Evolutionary conservation across 2,329 filamentous ascomycete species (phyloP).

Genomic region (Beauveria caledonica): DNA sequence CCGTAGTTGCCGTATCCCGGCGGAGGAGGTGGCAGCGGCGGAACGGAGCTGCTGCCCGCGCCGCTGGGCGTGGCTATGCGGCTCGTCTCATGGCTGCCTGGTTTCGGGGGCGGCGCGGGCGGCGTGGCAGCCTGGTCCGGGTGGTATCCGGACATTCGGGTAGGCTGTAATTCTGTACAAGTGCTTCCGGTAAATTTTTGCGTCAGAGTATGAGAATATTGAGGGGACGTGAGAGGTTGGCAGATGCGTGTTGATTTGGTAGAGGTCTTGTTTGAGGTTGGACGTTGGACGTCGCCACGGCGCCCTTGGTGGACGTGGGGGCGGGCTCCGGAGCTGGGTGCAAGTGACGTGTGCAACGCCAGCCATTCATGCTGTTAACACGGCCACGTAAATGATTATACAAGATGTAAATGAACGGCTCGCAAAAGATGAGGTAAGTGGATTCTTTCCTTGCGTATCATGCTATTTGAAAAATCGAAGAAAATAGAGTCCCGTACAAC

Average conservation of each 20-base stretch:
- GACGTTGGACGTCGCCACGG: neutral
- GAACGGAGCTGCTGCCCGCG: constrained; percentile 38
- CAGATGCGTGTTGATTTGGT: neutral
- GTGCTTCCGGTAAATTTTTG: too few relatives aligned
- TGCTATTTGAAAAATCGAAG: neutral
- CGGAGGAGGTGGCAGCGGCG: constrained; percentile 28
- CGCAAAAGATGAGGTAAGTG: too few relatives aligned
- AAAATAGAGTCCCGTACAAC: neutral
- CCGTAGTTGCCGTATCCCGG: constrained; percentile 18
- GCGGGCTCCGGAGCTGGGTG: neutral
- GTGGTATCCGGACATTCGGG: constrained; percentile 22
- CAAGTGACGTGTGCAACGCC: neutral
- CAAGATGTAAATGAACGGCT: neutral
- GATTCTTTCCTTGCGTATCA: neutral
- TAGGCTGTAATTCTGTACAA: neutral
- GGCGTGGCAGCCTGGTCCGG: constrained; percentile 33
- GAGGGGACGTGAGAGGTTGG: neutral
- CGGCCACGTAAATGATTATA: neutral
- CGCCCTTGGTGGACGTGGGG: neutral
- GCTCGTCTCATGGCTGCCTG: constrained; percentile 59
- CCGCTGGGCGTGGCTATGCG: constrained; percentile 57
- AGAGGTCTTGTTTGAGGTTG: neutral
- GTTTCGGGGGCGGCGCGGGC: constrained; percentile 65
- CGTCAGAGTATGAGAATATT: too few relatives aligned
- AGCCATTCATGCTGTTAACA: neutral